Conservation (phyloP, 78 protist species). For the Carpediemonas membranifera region DNA sequence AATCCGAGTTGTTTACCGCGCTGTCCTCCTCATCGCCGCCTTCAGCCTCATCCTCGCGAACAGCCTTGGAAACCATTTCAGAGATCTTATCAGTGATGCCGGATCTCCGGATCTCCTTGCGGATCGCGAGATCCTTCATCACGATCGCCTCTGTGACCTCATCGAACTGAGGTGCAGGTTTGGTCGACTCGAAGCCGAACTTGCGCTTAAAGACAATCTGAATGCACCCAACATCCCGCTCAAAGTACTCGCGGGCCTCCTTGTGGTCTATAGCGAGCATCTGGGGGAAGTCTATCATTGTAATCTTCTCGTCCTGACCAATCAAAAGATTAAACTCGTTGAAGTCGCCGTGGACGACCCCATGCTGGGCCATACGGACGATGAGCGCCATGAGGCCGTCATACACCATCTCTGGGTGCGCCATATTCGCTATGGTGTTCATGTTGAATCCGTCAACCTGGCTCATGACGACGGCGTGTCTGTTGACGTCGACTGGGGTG, state of each 20-base stretch:
- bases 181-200: conserved; percentile 38
- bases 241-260: conserved; percentile 60
- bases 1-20: too few species aligned
- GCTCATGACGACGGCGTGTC: conserved; percentile 86
- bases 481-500: conserved; percentile 70
- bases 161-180: too few species aligned
- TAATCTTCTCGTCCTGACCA: conserved; percentile 42
- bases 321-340: conserved; percentile 90
- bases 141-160: too few species aligned
- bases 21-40: too few species aligned
- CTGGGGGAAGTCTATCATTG: conserved; percentile 94
- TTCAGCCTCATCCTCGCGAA: too few species aligned
- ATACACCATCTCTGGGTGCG: conserved; percentile 53
- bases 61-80: too few species aligned
- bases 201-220: conserved; percentile 55
- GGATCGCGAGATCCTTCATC: too few species aligned
- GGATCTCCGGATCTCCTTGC: too few species aligned
- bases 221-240: conserved; percentile 43
- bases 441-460: conserved; percentile 68
- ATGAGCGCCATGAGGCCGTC: conserved; percentile 55
- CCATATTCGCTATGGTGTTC: conserved; percentile 40
- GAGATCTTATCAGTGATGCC: too few species aligned
- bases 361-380: conserved; percentile 60
- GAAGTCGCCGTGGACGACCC: conserved; percentile 95
- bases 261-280: conserved; percentile 81